A percentile compares a stretch with the other conserved stretches of the same genome.
phyloP scores from a whole-genome alignment of 1,284 basidiomycete genomes.

The Paramarasmius palmivorus region DNA sequence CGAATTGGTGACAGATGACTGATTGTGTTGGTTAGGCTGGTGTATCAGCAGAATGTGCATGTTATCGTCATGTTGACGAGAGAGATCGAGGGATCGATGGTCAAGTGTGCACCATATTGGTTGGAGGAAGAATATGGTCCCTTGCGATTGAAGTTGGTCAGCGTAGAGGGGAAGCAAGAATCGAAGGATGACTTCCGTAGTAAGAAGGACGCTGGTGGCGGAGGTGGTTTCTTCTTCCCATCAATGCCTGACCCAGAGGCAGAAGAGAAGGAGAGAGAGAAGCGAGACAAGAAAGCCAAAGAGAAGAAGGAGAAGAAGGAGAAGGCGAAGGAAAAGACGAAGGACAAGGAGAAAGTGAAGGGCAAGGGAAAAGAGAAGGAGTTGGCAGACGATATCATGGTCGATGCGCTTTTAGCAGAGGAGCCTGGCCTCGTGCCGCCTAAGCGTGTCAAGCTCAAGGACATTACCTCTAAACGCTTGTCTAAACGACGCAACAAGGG shows the following conservation, averaged over 20 bases:
- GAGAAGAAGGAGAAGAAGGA: not conserved
- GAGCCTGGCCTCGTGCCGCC: no score
- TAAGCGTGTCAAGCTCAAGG: no score
- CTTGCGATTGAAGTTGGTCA: conserved; percentile 63
- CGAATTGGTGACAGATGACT: not conserved
- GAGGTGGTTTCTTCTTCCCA: conserved; percentile 20
- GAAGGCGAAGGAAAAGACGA: not conserved
- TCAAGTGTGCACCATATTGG: conserved; percentile 96
- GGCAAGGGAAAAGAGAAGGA: not conserved
- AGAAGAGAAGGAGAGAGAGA: conserved; percentile 1
- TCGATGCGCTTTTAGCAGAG: no score
- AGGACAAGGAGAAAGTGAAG: not conserved
- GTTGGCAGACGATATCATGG: conserved; percentile 17
- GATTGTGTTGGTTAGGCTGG: conserved; percentile 45
- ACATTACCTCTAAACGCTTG: no score
- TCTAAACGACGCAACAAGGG: no score
- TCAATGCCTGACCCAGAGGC: conserved; percentile 7
- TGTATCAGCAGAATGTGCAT: conserved; percentile 81
- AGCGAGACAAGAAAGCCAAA: conserved; percentile 1
- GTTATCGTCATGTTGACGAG: conserved; percentile 90
- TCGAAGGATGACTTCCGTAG: conserved; percentile 4
- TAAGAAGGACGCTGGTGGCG: not conserved
- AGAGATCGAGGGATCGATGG: conserved; percentile 84
- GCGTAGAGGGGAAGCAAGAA: conserved; percentile 21
- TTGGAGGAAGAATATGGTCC: conserved; percentile 71